Evolutionary conservation across 768 basidiomycete genomes (phyloP).

Genomic region (Fibroporia radiculosa): DNA sequence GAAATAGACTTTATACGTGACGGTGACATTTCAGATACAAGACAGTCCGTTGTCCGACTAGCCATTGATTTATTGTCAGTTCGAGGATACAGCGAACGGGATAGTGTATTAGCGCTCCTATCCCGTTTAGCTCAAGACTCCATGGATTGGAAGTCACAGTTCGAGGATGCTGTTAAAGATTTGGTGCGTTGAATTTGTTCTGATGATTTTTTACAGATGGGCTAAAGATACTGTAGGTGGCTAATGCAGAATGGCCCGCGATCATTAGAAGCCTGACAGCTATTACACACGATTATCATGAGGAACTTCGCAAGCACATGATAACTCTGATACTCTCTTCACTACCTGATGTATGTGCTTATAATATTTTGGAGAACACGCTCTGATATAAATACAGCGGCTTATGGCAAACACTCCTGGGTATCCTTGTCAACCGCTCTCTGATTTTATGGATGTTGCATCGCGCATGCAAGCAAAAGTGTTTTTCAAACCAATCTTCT

Average conservation of each 20-base stretch:
- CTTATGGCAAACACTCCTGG: constrained; percentile 47
- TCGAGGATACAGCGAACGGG: constrained; percentile 5
- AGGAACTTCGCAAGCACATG: constrained; percentile 37
- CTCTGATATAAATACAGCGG: constrained; percentile 30
- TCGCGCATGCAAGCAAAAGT: constrained; percentile 48
- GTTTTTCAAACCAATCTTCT: constrained; percentile 68
- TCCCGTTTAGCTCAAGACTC: constrained; percentile 32
- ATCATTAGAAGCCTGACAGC: constrained; percentile 33
- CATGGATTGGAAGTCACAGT: constrained; percentile 33
- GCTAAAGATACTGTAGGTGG: too few species aligned
- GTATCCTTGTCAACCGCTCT: constrained; percentile 36
- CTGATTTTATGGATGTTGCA: constrained; percentile 42
- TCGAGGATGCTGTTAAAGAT: constrained; percentile 33
- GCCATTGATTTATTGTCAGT: constrained; percentile 33
- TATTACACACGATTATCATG: constrained; percentile 37
- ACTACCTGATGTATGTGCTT: constrained; percentile 40
- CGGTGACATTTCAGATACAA: constrained; percentile 26
- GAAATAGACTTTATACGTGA: constrained; percentile 36
- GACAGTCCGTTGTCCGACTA: constrained; percentile 33
- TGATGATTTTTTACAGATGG: too few species aligned
- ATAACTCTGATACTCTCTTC: constrained; percentile 35
- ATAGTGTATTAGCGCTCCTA: constrained; percentile 15
- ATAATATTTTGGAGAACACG: neutral
- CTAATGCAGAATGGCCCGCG: constrained; percentile 34
- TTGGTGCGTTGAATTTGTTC: constrained; percentile 23